phyloP scores from a whole-genome alignment of 495 filamentous ascomycete genomes.

The Jackrogersella multiformis region DNA sequence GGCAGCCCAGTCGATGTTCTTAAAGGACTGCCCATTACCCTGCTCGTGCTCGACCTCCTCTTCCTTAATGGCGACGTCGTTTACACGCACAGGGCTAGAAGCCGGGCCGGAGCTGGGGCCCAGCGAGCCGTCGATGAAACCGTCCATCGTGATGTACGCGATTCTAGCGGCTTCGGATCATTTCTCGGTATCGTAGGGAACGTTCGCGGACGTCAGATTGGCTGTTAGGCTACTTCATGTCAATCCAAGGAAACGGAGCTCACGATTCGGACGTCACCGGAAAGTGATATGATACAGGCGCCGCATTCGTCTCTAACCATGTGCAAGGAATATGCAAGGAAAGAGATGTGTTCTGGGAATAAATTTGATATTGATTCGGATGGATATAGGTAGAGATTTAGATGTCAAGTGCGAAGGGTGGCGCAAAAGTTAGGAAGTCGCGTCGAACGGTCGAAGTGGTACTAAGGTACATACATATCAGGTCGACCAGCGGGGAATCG shows the following conservation, averaged over 20 bases:
- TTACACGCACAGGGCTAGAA: slow-evolving; percentile 10
- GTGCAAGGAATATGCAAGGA: not conserved
- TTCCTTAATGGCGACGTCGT: slow-evolving; percentile 41
- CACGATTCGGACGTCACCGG: slow-evolving; percentile 14
- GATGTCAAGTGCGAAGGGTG: too few relatives aligned
- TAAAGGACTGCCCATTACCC: slow-evolving; percentile 24
- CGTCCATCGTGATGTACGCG: slow-evolving; percentile 15
- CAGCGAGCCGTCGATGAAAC: not conserved
- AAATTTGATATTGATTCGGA: slow-evolving; percentile 5
- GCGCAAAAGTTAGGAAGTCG: slow-evolving; percentile 25
- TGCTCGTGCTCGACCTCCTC: slow-evolving; percentile 40
- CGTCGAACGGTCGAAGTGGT: slow-evolving; percentile 34
- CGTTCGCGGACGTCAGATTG: slow-evolving; percentile 19
- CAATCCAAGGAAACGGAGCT: slow-evolving; percentile 5
- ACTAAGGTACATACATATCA: not conserved
- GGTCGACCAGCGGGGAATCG: not conserved
- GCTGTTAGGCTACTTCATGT: slow-evolving; percentile 22
- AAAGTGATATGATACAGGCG: not conserved
- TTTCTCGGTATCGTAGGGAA: slow-evolving; percentile 4
- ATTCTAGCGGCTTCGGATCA: not conserved
- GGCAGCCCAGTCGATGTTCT: slow-evolving; percentile 43
- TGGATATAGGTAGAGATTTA: too few relatives aligned
- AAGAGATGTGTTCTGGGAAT: not conserved
- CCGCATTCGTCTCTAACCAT: not conserved
- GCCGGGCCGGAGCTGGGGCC: slow-evolving; percentile 9